Conservation (phyloP, 805 yeast species). For the Starmerella geochares region DNA sequence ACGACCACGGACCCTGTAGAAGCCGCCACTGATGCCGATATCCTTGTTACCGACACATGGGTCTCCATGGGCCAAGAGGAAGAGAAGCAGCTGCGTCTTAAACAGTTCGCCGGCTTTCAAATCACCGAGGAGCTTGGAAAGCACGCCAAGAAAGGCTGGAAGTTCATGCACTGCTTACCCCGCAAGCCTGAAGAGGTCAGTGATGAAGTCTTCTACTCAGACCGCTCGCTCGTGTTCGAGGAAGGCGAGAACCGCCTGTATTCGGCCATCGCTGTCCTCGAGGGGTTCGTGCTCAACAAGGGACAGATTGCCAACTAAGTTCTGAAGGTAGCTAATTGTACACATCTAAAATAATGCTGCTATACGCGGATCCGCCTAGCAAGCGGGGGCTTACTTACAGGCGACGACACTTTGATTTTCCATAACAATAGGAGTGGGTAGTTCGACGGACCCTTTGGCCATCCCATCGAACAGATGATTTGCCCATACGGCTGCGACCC, state of each 20-base stretch:
- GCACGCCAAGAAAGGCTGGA: conserved; percentile 56
- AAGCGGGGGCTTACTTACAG: not conserved
- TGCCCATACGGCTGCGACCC: conserved; percentile 7
- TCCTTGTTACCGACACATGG: conserved; percentile 93
- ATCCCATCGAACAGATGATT: conserved; percentile 11
- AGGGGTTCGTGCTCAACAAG: conserved; percentile 76
- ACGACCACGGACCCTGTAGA: conserved; percentile 63
- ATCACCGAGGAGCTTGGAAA: conserved; percentile 56
- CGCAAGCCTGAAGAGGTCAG: conserved; percentile 90
- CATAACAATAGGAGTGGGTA: not conserved
- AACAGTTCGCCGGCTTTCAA: conserved; percentile 81
- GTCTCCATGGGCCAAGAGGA: conserved; percentile 96
- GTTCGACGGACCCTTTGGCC: not conserved
- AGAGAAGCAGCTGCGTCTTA: conserved; percentile 58
- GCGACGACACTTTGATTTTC: conserved; percentile 7
- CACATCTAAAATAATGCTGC: no score
- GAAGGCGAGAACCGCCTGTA: conserved; percentile 95
- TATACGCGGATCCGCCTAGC: no score
- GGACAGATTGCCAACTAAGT: conserved; percentile 36
- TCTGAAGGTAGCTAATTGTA: no score
- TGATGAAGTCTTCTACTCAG: conserved; percentile 83
- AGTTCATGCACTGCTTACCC: conserved; percentile 96
- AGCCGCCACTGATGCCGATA: conserved; percentile 65
- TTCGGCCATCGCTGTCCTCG: conserved; percentile 91
- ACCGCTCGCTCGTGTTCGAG: conserved; percentile 74